A percentile compares a stretch with the other conserved stretches of the same genome.
Evolutionary conservation across 208 protist genomes (phyloP).

Genomic region (Borovskyia barvae): DNA sequence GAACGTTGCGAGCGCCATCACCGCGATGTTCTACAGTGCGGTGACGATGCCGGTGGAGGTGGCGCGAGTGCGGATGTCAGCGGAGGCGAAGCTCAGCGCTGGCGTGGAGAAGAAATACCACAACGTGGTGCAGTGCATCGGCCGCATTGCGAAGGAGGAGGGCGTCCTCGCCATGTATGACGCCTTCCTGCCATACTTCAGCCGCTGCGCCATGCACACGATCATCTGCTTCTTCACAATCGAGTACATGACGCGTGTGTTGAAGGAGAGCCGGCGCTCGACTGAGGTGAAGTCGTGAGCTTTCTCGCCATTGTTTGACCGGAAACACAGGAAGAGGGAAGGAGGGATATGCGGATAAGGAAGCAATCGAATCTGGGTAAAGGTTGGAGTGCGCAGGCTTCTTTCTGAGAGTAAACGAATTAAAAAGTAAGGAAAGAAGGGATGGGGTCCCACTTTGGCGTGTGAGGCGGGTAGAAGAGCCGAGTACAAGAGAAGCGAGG

Average conservation of each 20-base stretch:
- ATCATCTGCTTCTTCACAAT: constrained; percentile 89
- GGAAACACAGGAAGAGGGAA: not conserved
- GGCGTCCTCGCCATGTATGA: constrained; percentile 79
- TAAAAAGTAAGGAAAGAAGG: no score
- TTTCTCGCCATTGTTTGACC: no score
- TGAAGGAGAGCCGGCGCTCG: constrained; percentile 19
- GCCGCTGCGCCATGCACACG: constrained; percentile 86
- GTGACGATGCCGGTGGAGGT: constrained; percentile 92
- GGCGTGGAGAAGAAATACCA: constrained; percentile 64
- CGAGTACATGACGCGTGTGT: constrained; percentile 63
- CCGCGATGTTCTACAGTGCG: constrained; percentile 79
- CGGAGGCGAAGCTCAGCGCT: constrained; percentile 62
- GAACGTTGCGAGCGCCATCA: constrained; percentile 75
- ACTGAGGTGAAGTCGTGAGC: no score
- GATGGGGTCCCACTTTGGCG: no score
- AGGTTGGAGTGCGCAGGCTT: no score
- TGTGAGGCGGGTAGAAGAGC: no score
- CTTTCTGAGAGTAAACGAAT: no score
- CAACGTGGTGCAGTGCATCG: constrained; percentile 79
- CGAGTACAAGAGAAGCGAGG: no score
- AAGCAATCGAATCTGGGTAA: no score
- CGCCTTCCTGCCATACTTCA: constrained; percentile 89
- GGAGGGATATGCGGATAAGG: no score
- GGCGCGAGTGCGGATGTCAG: constrained; percentile 86
- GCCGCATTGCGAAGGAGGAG: constrained; percentile 70